Conservation (phyloP, 768 basidiomycete genomes). For the Leccinum broughii region DNA sequence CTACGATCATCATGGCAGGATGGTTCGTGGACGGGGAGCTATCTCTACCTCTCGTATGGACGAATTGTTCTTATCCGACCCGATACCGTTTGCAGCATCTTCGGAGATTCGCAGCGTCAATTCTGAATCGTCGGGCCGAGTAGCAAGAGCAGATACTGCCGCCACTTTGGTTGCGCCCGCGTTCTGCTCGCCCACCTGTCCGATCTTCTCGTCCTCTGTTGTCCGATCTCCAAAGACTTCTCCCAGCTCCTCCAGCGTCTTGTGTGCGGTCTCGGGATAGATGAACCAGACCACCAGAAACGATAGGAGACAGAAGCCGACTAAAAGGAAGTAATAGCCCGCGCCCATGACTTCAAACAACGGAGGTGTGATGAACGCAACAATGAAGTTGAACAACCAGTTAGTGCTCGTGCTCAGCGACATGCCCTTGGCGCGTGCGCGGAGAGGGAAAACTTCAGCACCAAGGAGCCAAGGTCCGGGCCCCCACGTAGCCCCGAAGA, state of each 20-base stretch:
- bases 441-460: slow-evolving; percentile 50
- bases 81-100: slow-evolving; percentile 12
- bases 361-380: slow-evolving; percentile 55
- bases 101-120: slow-evolving; percentile 25
- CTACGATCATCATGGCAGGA: slow-evolving; percentile 7
- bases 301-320: slow-evolving; percentile 46
- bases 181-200: slow-evolving; percentile 18
- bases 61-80: slow-evolving; percentile 20
- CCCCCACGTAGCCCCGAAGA: slow-evolving; percentile 59
- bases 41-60: slow-evolving; percentile 19
- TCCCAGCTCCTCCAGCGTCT: slow-evolving; percentile 50
- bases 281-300: slow-evolving; percentile 46
- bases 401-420: slow-evolving; percentile 36
- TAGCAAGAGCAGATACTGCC: slow-evolving; percentile 18
- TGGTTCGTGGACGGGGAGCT: slow-evolving; percentile 6
- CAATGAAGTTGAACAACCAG: slow-evolving; percentile 38
- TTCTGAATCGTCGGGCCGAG: slow-evolving; percentile 24
- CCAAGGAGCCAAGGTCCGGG: slow-evolving; percentile 54
- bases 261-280: slow-evolving; percentile 50
- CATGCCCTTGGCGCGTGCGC: slow-evolving; percentile 41
- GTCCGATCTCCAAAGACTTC: slow-evolving; percentile 46
- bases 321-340: slow-evolving; percentile 53
- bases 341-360: slow-evolving; percentile 52
- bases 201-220: slow-evolving; percentile 24
- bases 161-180: slow-evolving; percentile 10